phyloP scores from a whole-genome alignment of 306 rosid genomes.

The Purshia tridentata region DNA sequence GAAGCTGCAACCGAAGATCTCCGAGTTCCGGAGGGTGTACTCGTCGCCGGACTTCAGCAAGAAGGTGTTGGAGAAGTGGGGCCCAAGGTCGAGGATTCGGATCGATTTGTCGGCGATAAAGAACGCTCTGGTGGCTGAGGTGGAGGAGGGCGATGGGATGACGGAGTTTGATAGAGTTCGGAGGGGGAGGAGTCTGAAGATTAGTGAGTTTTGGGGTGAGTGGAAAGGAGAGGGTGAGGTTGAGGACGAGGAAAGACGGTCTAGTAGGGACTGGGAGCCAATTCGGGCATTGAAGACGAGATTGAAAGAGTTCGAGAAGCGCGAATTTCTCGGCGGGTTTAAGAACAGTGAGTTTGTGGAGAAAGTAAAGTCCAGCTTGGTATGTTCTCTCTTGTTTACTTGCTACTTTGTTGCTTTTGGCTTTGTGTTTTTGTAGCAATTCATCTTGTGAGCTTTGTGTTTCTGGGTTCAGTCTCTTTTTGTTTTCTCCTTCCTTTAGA shows the following conservation, averaged over 20 bases:
- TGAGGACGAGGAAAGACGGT: conserved; percentile 41
- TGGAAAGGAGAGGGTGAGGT: conserved; percentile 60
- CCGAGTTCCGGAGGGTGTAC: conserved; percentile 73
- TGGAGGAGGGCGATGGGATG: conserved; percentile 37
- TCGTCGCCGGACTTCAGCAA: conserved; percentile 90
- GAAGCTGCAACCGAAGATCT: conserved; percentile 77
- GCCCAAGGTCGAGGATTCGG: conserved; percentile 71
- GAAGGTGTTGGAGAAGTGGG: conserved; percentile 91
- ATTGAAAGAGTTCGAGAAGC: conserved; percentile 78
- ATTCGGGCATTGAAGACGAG: conserved; percentile 79
- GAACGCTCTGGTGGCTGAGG: conserved; percentile 80
- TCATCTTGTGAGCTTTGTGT: background rate
- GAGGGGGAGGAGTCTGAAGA: conserved; percentile 45
- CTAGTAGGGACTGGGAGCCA: conserved; percentile 77
- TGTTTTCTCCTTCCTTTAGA: background rate
- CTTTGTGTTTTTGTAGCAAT: background rate
- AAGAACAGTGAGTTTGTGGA: conserved; percentile 80
- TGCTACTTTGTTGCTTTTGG: background rate
- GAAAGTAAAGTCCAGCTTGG: conserved; percentile 86
- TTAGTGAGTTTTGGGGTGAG: conserved; percentile 82
- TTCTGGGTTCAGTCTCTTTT: background rate
- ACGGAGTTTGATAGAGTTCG: conserved; percentile 48
- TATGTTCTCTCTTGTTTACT: conserved; percentile 31
- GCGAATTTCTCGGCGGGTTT: conserved; percentile 67
- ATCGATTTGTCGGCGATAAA: conserved; percentile 79